Evolutionary conservation across 75 land plant genomes (phyloP).

Genomic region (Pinus taeda): DNA sequence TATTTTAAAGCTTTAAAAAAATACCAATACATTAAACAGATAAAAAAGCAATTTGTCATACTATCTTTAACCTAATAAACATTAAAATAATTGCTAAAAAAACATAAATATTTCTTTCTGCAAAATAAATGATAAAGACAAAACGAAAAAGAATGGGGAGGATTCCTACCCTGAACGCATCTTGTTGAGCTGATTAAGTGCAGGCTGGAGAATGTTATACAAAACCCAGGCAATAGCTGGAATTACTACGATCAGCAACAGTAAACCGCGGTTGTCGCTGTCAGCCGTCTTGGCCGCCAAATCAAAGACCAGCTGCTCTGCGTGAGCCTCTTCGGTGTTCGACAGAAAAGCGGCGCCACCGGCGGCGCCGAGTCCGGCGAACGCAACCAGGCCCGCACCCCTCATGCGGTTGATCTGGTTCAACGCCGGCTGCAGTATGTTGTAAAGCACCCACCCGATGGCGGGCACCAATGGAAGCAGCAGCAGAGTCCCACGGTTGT

Average conservation of each 20-base stretch:
- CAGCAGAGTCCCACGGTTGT: conserved; percentile 69
- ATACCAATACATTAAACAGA: too few relatives aligned
- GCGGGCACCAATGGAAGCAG: conserved; percentile 69
- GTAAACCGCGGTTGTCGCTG: conserved; percentile 59
- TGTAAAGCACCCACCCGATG: conserved; percentile 81
- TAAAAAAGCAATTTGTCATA: too few relatives aligned
- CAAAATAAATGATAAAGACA: too few relatives aligned
- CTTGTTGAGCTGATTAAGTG: conserved; percentile 77
- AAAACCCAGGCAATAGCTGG: conserved; percentile 78
- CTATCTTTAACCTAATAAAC: too few relatives aligned
- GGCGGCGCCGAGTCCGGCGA: conserved; percentile 22
- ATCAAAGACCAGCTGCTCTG: conserved; percentile 1
- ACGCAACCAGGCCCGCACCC: conserved; percentile 43
- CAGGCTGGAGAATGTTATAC: conserved; percentile 82
- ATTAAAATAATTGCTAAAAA: too few relatives aligned
- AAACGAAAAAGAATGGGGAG: too few relatives aligned
- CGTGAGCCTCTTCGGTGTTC: not conserved
- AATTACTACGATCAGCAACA: conserved; percentile 55
- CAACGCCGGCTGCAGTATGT: conserved; percentile 82
- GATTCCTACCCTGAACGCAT: conserved; percentile 31
- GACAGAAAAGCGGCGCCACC: not conserved
- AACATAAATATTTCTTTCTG: too few relatives aligned
- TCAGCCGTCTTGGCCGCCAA: conserved; percentile 37
- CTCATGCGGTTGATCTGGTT: conserved; percentile 85
- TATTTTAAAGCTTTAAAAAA: too few relatives aligned